Evolutionary conservation across 331 rosid genomes (phyloP).

Genomic region (Cydonia oblonga): DNA sequence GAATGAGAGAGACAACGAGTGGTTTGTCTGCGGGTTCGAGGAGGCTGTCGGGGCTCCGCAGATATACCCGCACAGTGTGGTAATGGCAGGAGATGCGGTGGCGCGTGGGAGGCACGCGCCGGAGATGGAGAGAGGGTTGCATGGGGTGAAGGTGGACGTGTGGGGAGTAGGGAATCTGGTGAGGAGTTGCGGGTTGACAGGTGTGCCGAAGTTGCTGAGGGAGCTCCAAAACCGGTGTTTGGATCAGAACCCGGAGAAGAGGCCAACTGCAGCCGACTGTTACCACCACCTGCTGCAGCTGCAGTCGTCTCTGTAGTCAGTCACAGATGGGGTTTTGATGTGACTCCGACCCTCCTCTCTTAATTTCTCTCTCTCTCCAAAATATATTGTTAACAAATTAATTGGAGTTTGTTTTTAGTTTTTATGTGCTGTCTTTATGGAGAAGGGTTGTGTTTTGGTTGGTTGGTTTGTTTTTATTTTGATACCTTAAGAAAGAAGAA

Average conservation of each 20-base stretch:
- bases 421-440: not conserved
- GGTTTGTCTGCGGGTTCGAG: constrained; percentile 79
- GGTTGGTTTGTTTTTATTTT: not conserved
- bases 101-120: constrained; percentile 61
- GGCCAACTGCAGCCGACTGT: constrained; percentile 96
- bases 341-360: constrained; percentile 33
- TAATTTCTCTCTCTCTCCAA: not conserved
- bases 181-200: constrained; percentile 47
- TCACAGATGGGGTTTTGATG: constrained; percentile 33
- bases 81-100: constrained; percentile 1
- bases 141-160: constrained; percentile 91
- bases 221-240: constrained; percentile 74
- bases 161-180: constrained; percentile 84
- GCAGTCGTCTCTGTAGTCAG: constrained; percentile 52
- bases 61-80: constrained; percentile 25
- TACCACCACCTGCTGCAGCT: constrained; percentile 93
- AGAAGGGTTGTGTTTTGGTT: not conserved
- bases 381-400: not conserved
- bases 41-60: constrained; percentile 82
- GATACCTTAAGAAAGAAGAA: constrained; percentile 12
- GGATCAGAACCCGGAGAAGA: constrained; percentile 76
- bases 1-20: constrained; percentile 51
- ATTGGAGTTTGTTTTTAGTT: not conserved
- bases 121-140: constrained; percentile 81
- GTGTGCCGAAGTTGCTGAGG: constrained; percentile 68